Evolutionary conservation across 2,329 filamentous ascomycete species (phyloP), one percentile per base, ranked within the genome.

Genomic region (Aspergillus sp.): DNA sequence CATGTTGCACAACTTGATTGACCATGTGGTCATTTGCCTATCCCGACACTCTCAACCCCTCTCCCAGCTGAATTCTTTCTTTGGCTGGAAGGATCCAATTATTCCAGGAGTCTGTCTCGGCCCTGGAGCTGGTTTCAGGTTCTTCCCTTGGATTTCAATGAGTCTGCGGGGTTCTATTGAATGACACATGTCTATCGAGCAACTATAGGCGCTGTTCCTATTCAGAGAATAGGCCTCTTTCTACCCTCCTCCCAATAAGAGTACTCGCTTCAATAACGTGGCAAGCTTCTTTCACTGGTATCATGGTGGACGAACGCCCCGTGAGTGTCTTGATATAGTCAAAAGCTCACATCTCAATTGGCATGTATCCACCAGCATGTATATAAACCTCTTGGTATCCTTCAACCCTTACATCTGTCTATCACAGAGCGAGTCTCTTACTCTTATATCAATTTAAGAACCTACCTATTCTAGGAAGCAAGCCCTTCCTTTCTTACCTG

Each of bases 261-360:
- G 51, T 55, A 15, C 45, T 43, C 17, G 23, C 43, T 44, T 58
- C 40, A 58, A 60, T 61, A 60, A 37, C 43, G 23, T 46, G 27
- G 43, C 52, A 48, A 41, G 23, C 19, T 35, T 44, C 45, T 50
- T 55, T 55, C 35, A 49, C 7, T 21, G 19, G 17, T 11, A 49
- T 24, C 17, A n/a, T 49, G 23, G 33, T 41, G 33, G 8, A 17
- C 12, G 21, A 9, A 23, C 17, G 19, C 3, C 49, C 33, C 27
- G 31, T 24, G 31, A 11, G 33, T 9, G 23, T 27, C 23, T 23
- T 52, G 49, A 43, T 41, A 23, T 14, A 8, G 12, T 14, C 11
- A 43, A 12, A 43, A 12, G 40, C 40, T 19, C n/a, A 5, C 40
- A 21, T 24, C 11, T 19, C 8, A 4, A 31, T 27, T 47, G 15